Evolutionary conservation across 192 early-diverging fungal species (phyloP).

Genomic region (Thamnidium elegans): DNA sequence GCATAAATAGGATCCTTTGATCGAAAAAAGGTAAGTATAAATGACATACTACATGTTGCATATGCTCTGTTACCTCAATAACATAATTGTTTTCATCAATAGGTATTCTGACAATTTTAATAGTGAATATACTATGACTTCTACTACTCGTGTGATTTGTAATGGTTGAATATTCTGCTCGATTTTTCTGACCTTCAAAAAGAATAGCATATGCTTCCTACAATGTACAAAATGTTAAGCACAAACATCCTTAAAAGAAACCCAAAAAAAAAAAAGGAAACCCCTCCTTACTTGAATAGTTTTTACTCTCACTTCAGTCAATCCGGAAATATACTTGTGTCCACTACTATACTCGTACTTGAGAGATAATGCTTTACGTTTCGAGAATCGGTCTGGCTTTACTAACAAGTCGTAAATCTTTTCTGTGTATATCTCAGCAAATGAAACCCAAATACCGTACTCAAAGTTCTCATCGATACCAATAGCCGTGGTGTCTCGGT

Average conservation of each 20-base stretch:
- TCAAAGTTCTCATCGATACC: slow-evolving; percentile 54
- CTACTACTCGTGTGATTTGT: slow-evolving; percentile 55
- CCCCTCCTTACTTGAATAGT: slow-evolving; percentile 23
- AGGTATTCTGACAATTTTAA: slow-evolving; percentile 57
- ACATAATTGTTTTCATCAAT: slow-evolving; percentile 42
- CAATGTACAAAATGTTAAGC: slow-evolving; percentile 2
- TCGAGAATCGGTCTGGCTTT: slow-evolving; percentile 14
- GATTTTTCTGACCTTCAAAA: slow-evolving; percentile 53
- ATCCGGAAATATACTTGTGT: slow-evolving; percentile 60
- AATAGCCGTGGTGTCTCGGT: slow-evolving; percentile 15
- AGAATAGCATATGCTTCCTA: slow-evolving; percentile 61
- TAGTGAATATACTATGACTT: slow-evolving; percentile 68
- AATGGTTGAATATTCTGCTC: slow-evolving; percentile 55
- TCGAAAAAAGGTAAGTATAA: background rate
- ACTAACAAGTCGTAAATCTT: slow-evolving; percentile 83
- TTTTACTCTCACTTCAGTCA: slow-evolving; percentile 56
- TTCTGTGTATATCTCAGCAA: slow-evolving; percentile 88
- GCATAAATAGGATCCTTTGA: slow-evolving; percentile 38
- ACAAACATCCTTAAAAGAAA: background rate
- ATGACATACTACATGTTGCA: slow-evolving; percentile 17
- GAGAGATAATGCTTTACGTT: slow-evolving; percentile 32
- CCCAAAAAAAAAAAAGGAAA: background rate
- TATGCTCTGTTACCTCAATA: slow-evolving; percentile 29
- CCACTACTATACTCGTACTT: slow-evolving; percentile 39
- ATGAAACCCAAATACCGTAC: slow-evolving; percentile 85